Base-by-base conservation (phyloP, 495 filamentous ascomycete genomes). In the Penicillium soppii region DNA sequence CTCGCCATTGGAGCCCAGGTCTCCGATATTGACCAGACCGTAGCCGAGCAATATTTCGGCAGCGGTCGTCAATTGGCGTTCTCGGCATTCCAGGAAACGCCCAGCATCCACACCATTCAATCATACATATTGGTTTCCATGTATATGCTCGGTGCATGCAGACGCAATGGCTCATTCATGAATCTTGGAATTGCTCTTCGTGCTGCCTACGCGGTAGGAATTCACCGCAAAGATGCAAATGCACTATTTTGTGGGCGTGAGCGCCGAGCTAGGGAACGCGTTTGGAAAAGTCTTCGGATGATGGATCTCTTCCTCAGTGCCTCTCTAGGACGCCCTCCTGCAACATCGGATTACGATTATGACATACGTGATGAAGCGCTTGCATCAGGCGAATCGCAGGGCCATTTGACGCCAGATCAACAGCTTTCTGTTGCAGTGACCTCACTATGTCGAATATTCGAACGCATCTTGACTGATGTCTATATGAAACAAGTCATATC, bases 401-500 rank as follows among this genome's bases (percentile, higher is more conserved):
- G 48, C 10, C 58, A 54, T 36, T 27, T 61, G 8, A 53, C 59
- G 2, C 50, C 64, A 4, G 64, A 68, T 38, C 62, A 70, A 27
- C 69, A 72, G 36, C 42, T 74, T 20, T 71, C 71, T 4, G 33
- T 50, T 16, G 70, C 69, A 1, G 71, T 74, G 4, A 61, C 62
- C 7, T 67, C 67, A 1, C 47, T 75, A n/a, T 85, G 80, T 54
- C 80, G 78, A 33, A 75, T 86, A 29, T 85, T 91, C 43, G 86
- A 87, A 27, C 70, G 74, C 5, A 85, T 87, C 19, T 73, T 91
- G 15, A 82, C 76, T 20, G 82, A 80, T 36, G 81, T 90, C 17
- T 91, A 89, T 56, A 83, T 86, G 50, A 78, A 81, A 39, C 76
- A 84, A 50, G 88, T 83, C 51, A 81, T 89, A 35, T 89, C 84